Conservation (phyloP, 2,329 filamentous ascomycete genomes). For the Colletotrichum sp. region DNA sequence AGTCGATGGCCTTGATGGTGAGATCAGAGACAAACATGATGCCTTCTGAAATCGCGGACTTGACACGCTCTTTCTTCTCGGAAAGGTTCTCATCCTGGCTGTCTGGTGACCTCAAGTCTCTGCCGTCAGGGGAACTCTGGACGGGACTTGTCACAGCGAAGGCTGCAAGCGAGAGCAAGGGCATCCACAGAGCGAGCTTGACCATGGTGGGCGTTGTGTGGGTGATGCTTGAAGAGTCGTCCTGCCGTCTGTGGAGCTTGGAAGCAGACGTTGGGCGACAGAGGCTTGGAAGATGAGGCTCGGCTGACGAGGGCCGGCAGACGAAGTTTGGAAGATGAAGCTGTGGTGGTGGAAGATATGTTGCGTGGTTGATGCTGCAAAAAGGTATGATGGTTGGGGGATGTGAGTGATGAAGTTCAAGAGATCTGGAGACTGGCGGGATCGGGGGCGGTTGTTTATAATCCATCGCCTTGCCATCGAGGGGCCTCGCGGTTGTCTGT, state of each 20-base stretch:
- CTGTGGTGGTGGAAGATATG: background rate
- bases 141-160: background rate
- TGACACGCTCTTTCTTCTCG: accelerated
- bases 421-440: background rate
- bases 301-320: background rate
- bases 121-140: background rate
- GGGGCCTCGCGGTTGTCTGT: background rate
- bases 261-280: background rate
- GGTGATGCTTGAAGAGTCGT: background rate
- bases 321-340: background rate
- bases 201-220: background rate
- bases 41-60: accelerated
- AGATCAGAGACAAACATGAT: no score
- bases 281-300: background rate
- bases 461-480: background rate
- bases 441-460: background rate
- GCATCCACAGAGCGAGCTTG: background rate
- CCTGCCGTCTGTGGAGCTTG: background rate
- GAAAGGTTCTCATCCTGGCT: background rate
- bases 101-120: background rate
- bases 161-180: background rate
- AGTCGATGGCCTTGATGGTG: no score
- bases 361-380: background rate
- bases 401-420: background rate
- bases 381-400: background rate